Evolutionary conservation across 2,329 filamentous ascomycete species (phyloP), one percentile per base, ranked within the genome.

Genomic region (Fusarium pseudocircinatum): DNA sequence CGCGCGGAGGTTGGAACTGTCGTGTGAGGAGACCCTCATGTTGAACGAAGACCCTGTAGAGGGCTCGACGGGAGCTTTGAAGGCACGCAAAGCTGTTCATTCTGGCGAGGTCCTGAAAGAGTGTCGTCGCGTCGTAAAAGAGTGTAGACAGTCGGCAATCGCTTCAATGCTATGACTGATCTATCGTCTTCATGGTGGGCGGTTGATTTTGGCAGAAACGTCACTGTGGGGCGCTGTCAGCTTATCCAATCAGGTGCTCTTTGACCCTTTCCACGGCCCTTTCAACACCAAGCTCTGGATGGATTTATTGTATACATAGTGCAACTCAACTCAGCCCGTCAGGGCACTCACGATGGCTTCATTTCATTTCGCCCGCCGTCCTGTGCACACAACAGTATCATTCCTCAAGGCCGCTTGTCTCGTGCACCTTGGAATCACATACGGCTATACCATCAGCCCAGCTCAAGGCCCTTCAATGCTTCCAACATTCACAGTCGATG

Each of bases 381-480:
- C 85, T 20, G 60, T 84, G 66, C 83, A 82, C 61, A 75, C 82
- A 67, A 69, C 78, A 39, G 60, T 82, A 43, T 78, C 79, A 15
- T 81, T 80, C 71, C 61, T 83, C 73, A 83, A 83, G 64, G 72
- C 77, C 15, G 74, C 85, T 59, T 85, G 85, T 73, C 77, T 87
- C 60, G 72, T 84, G 50, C 77, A 87, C 69, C 81, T 84, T 67
- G 83, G 85, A 24, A 74, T 85, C 69, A 87, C 89, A 47, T 91
- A 96, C 82, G 84, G 90, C 77, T 89, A 90, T 83, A 86, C 86
- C 71, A 78, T 92, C 73, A 87, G 87, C 26, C 82, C 85, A 8
- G 90, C 91, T 22, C 85, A 86, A 32, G 96, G 96, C 4, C 90
- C 94, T 7, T 96, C 93, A 24, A 98, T 98, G 96, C 88, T 96